Conservation (phyloP, 176 grass and related monocot species). For the Oryza longistaminata region DNA sequence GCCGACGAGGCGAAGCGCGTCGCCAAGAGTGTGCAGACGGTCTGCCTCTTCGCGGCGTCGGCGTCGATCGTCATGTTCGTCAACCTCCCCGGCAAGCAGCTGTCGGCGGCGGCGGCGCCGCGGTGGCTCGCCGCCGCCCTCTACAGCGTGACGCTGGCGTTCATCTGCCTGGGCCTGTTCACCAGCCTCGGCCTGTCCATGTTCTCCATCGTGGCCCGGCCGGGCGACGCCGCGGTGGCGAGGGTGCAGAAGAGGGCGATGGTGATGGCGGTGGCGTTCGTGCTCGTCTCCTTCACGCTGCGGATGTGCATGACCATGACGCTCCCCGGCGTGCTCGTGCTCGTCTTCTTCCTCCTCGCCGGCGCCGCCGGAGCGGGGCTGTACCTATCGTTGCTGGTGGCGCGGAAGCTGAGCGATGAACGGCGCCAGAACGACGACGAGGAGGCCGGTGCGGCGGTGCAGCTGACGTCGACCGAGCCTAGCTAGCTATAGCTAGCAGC, state of each 20-base stretch:
- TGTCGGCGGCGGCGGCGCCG: too few relatives aligned
- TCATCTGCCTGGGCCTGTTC: constrained; percentile 17
- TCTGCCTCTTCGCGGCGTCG: constrained; percentile 31
- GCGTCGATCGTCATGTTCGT: constrained; percentile 29
- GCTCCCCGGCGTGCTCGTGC: background rate
- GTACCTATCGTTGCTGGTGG: too few relatives aligned
- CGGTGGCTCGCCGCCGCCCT: background rate
- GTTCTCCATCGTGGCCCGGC: constrained; percentile 14
- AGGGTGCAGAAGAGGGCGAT: constrained; percentile 32
- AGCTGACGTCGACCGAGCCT: too few relatives aligned
- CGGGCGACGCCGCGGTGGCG: background rate
- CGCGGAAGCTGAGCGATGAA: too few relatives aligned
- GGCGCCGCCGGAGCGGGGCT: background rate
- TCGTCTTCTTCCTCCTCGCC: constrained; percentile 7
- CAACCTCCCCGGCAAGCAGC: constrained; percentile 1
- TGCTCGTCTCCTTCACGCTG: constrained; percentile 16
- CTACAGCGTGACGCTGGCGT: background rate
- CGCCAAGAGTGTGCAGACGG: constrained; percentile 23
- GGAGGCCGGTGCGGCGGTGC: too few relatives aligned
- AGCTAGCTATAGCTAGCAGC: too few relatives aligned
- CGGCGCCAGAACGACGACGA: too few relatives aligned
- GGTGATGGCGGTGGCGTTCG: constrained; percentile 24
- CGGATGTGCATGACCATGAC: background rate
- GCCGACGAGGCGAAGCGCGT: constrained; percentile 25
- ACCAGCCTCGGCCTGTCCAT: constrained; percentile 42